phyloP scores from a whole-genome alignment of 2,329 filamentous ascomycete species.

The Hortaea sp. region DNA sequence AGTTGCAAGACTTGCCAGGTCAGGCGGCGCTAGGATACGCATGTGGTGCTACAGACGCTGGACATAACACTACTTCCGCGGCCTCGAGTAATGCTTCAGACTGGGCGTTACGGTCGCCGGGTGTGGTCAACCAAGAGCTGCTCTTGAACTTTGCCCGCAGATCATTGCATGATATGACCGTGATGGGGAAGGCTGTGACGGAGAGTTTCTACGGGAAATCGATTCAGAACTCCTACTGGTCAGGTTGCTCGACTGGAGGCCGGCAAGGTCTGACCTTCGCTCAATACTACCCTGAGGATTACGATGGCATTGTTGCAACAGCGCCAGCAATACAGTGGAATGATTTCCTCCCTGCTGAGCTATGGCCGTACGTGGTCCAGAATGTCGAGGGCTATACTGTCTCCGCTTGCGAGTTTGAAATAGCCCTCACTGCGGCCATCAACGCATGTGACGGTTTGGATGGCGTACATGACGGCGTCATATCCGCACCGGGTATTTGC shows the following conservation, averaged over 20 bases:
- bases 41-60: conserved; percentile 18
- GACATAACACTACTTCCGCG: conserved; percentile 7
- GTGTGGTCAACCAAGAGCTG: conserved; percentile 25
- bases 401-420: conserved; percentile 24
- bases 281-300: conserved; percentile 28
- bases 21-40: conserved; percentile 15
- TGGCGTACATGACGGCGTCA: conserved; percentile 26
- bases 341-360: conserved; percentile 18
- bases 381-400: conserved; percentile 16
- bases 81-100: neutral
- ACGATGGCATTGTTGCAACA: conserved; percentile 30
- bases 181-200: conserved; percentile 22
- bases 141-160: conserved; percentile 27
- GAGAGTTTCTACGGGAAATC: conserved; percentile 20
- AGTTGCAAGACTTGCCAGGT: conserved; percentile 6
- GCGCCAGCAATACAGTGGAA: conserved; percentile 30
- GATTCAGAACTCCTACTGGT: conserved; percentile 27
- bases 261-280: conserved; percentile 27
- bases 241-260: conserved; percentile 26
- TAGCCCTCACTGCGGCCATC: conserved; percentile 25
- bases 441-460: conserved; percentile 27
- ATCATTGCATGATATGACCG: conserved; percentile 25
- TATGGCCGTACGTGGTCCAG: conserved; percentile 23
- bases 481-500: conserved; percentile 18
- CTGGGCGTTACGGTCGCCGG: conserved; percentile 19